Evolutionary conservation across 2,329 filamentous ascomycete species (phyloP).

Genomic region (Aspergillus pseudotamarii): DNA sequence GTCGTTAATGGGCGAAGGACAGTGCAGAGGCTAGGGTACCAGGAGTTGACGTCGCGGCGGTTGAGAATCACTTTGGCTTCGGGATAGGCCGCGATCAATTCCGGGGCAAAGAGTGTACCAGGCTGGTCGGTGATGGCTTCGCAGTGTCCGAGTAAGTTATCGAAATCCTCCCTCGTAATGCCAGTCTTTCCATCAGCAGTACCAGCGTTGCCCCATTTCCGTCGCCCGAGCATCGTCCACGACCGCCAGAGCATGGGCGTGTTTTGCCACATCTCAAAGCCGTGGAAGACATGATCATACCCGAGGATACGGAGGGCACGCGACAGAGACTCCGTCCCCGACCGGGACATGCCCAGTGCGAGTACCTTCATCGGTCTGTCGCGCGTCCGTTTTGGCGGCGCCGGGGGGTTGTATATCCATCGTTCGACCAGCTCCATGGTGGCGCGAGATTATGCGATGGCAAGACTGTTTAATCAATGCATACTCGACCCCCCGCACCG

Average conservation of each 20-base stretch:
- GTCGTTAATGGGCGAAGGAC: slow-evolving; percentile 1
- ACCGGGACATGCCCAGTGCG: slow-evolving; percentile 29
- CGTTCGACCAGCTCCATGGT: slow-evolving; percentile 4
- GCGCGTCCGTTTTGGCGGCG: neutral
- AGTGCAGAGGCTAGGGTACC: slow-evolving; percentile 13
- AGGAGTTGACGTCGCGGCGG: slow-evolving; percentile 23
- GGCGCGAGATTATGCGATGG: neutral
- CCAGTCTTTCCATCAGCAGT: neutral
- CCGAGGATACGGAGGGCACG: slow-evolving; percentile 25
- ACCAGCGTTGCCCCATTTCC: neutral
- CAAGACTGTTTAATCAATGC: neutral
- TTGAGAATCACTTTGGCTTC: slow-evolving; percentile 30
- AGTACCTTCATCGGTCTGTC: slow-evolving; percentile 25
- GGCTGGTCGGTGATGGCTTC: slow-evolving; percentile 26
- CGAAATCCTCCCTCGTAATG: slow-evolving; percentile 12
- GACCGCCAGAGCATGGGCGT: slow-evolving; percentile 11
- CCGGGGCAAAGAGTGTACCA: slow-evolving; percentile 19
- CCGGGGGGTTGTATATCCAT: neutral
- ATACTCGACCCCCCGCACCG: neutral
- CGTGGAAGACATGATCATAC: too few relatives aligned
- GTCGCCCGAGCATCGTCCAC: slow-evolving; percentile 6
- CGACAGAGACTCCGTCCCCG: slow-evolving; percentile 28
- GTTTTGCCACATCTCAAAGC: slow-evolving; percentile 11
- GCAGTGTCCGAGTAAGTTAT: slow-evolving; percentile 13
- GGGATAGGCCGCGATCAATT: slow-evolving; percentile 26